Evolutionary conservation across 306 rosid genomes (phyloP).

Genomic region (Malus sylvestris): DNA sequence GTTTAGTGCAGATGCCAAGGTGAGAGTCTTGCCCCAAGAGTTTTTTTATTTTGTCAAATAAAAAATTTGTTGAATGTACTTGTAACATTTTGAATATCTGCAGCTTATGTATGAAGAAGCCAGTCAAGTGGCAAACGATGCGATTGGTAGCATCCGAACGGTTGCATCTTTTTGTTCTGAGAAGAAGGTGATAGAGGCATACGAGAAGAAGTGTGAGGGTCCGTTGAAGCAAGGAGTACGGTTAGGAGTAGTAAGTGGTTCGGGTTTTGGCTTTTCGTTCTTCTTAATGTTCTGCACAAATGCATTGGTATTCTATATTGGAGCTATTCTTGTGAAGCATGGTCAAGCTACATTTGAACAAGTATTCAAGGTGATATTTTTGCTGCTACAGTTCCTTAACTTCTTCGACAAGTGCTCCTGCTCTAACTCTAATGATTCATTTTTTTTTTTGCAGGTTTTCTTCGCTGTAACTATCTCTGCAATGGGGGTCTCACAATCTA

Average conservation of each 20-base stretch:
- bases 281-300: conserved; percentile 54
- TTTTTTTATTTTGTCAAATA: not conserved
- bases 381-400: not conserved
- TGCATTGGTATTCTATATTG: conserved; percentile 69
- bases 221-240: conserved; percentile 60
- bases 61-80: not conserved
- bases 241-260: conserved; percentile 65
- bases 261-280: conserved; percentile 65
- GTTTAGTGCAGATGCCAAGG: conserved; percentile 87
- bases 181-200: conserved; percentile 66
- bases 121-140: conserved; percentile 93
- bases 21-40: conserved; percentile 6
- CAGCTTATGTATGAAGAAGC: conserved; percentile 90
- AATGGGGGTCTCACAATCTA: conserved; percentile 57
- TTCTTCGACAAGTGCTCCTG: not conserved
- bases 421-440: conserved; percentile 8
- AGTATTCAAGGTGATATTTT: conserved; percentile 68
- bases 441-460: conserved; percentile 52
- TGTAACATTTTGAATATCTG: not conserved
- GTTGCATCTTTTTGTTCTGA: conserved; percentile 93
- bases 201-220: conserved; percentile 45
- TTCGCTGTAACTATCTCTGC: conserved; percentile 74
- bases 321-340: conserved; percentile 44
- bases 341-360: conserved; percentile 65
- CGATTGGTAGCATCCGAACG: conserved; percentile 82